Percentiles rank a stretch among this genome's conserved stretches.
Conservation (phyloP, 2,329 filamentous ascomycete genomes). For the Hymenoscyphus salicellus region DNA sequence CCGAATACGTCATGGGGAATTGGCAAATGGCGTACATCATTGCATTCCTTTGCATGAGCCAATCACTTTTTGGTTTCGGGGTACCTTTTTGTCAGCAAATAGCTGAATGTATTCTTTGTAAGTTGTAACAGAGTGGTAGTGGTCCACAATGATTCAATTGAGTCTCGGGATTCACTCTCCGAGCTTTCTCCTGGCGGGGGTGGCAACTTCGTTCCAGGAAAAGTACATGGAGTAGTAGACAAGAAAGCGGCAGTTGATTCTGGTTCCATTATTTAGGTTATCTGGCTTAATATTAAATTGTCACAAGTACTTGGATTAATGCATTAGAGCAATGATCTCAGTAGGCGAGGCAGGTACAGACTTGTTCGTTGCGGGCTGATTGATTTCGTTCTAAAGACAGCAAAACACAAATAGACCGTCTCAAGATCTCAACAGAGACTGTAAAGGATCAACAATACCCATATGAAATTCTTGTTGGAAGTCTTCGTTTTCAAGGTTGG, state of each 20-base stretch:
- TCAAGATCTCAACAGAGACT: neutral
- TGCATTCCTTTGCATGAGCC: neutral
- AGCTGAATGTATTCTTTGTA: neutral
- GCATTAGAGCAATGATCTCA: too few relatives aligned
- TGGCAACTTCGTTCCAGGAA: neutral
- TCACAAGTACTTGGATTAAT: too few relatives aligned
- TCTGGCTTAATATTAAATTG: too few relatives aligned
- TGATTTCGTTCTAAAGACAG: neutral
- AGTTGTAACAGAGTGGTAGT: too few relatives aligned
- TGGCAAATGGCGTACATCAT: neutral
- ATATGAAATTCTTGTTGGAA: neutral
- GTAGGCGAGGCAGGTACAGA: too few relatives aligned
- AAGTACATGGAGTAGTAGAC: too few relatives aligned
- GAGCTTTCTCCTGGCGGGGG: neutral
- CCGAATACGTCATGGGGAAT: slow-evolving; percentile 6
- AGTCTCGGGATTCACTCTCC: neutral
- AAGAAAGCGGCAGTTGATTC: too few relatives aligned
- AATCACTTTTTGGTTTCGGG: neutral
- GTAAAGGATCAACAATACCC: neutral
- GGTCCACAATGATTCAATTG: neutral
- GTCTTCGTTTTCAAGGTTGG: neutral
- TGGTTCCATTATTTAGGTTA: too few relatives aligned
- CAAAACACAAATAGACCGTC: neutral
- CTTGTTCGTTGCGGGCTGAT: neutral
- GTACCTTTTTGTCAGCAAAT: neutral